phyloP scores from a whole-genome alignment of 345 rosid genomes.

The Aegle marmelos region DNA sequence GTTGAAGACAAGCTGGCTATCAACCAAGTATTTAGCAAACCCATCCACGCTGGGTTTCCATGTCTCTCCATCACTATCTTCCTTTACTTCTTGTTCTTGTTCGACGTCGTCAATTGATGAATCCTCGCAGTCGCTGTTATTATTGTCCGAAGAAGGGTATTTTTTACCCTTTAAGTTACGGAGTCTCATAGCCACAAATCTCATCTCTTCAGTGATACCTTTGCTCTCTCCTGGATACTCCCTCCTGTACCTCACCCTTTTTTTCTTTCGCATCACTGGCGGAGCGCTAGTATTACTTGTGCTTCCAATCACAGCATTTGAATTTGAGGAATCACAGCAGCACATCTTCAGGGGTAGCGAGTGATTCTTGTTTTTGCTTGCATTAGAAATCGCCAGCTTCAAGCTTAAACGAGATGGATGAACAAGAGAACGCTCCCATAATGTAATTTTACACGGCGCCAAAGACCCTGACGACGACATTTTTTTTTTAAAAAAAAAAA shows the following conservation, averaged over 20 bases:
- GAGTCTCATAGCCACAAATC: conserved; percentile 90
- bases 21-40: conserved; percentile 66
- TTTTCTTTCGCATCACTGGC: conserved; percentile 50
- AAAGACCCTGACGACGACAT: not conserved
- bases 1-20: conserved; percentile 69
- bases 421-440: not conserved
- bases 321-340: conserved; percentile 25
- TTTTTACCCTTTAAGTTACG: conserved; percentile 68
- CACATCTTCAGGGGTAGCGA: conserved; percentile 4
- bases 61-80: conserved; percentile 20
- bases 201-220: conserved; percentile 93
- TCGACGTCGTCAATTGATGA: conserved; percentile 4
- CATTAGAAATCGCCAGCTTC: conserved; percentile 3
- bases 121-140: conserved; percentile 13
- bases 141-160: conserved; percentile 17
- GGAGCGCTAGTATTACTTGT: conserved; percentile 11
- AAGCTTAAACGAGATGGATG: not conserved
- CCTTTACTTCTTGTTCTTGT: conserved; percentile 16
- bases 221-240: conserved; percentile 74
- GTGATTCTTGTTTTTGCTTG: not conserved
- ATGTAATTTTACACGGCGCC: not conserved
- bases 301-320: conserved; percentile 11
- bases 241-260: conserved; percentile 51
- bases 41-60: conserved; percentile 78
- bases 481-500: no score